Conservation (phyloP, 148 eudicot genomes). For the Chenopodium suecicum region DNA sequence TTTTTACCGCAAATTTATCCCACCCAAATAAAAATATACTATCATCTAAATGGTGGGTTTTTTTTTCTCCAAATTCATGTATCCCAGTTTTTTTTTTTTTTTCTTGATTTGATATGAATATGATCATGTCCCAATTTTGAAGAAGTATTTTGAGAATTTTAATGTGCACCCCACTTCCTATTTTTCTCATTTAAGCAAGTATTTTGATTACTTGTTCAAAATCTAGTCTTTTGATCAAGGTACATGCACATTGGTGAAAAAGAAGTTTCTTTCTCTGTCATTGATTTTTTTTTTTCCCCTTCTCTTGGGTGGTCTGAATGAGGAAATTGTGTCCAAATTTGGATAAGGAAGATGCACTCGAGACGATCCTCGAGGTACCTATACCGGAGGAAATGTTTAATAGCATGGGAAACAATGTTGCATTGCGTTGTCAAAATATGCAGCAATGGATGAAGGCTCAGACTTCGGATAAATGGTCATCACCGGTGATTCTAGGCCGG, state of each 20-base stretch:
- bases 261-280: neutral
- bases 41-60: neutral
- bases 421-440: slow-evolving; percentile 78
- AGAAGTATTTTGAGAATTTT: neutral
- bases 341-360: slow-evolving; percentile 78
- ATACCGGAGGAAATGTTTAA: slow-evolving; percentile 93
- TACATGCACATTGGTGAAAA: neutral
- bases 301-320: slow-evolving; percentile 34
- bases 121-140: neutral
- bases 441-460: slow-evolving; percentile 96
- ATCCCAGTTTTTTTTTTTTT: neutral
- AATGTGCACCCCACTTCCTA: neutral
- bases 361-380: slow-evolving; percentile 90
- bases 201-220: neutral
- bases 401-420: slow-evolving; percentile 59
- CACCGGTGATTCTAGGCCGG: slow-evolving; percentile 64
- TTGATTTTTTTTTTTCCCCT: neutral
- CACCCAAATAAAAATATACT: neutral
- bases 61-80: neutral
- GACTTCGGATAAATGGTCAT: slow-evolving; percentile 73
- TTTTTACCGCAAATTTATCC: slow-evolving; percentile 10
- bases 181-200: neutral
- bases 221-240: neutral
- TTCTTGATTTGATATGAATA: neutral
- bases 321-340: slow-evolving; percentile 89